Evolutionary conservation across 2,329 filamentous ascomycete species (phyloP).

Genomic region (Apiospora marii): DNA sequence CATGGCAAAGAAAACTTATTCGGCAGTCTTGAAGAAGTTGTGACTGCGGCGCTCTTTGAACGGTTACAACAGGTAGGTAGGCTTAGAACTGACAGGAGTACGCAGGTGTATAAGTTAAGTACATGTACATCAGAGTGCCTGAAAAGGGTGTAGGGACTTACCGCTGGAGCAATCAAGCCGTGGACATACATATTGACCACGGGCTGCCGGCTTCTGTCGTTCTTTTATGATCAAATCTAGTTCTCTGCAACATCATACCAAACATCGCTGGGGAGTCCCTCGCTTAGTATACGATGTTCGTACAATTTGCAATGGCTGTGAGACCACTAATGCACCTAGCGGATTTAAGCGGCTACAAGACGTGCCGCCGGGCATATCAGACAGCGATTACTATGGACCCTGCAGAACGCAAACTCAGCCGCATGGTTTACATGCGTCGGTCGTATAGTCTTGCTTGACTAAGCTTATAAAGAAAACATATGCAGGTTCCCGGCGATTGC

Average conservation of each 20-base stretch:
- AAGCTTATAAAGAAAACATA: neutral
- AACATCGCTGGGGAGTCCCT: neutral
- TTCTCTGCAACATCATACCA: neutral
- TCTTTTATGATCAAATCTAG: neutral
- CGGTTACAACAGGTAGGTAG: neutral
- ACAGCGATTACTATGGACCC: neutral
- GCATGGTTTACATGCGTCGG: neutral
- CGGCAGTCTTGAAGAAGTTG: neutral
- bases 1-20: too few relatives aligned
- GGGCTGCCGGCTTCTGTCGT: neutral
- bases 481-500: neutral
- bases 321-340: constrained; percentile 2
- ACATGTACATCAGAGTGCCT: neutral
- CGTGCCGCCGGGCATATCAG: neutral
- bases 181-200: neutral
- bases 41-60: neutral
- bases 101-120: neutral
- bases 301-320: neutral
- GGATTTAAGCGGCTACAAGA: constrained; percentile 17
- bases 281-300: neutral
- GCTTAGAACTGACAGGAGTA: neutral
- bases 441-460: neutral
- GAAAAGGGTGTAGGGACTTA: neutral
- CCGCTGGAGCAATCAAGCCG: neutral
- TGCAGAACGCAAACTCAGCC: neutral